Conservation (phyloP, 805 yeast species). For the Kodamaea kaohsiungensis region DNA sequence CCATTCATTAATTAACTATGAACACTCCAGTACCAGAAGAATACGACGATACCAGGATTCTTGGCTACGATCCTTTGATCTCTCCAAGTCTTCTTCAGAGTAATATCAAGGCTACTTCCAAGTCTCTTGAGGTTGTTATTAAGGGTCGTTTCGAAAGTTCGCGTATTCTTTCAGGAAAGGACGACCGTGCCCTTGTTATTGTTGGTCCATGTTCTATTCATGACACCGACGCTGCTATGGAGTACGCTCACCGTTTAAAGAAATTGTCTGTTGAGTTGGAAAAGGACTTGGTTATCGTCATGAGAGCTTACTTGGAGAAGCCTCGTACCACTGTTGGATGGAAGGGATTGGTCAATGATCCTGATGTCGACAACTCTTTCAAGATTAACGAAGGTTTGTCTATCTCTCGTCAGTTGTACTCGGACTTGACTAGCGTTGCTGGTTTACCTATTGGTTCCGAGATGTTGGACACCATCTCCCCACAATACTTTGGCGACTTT, state of each 20-base stretch:
- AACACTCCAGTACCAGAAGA: conserved; percentile 33
- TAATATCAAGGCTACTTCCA: conserved; percentile 68
- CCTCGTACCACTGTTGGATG: conserved; percentile 99
- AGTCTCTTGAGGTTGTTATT: conserved; percentile 62
- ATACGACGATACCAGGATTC: conserved; percentile 72
- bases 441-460: conserved; percentile 95
- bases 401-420: conserved; percentile 81
- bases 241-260: conserved; percentile 73
- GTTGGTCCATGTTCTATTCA: conserved; percentile 98
- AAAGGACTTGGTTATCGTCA: conserved; percentile 77
- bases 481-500: conserved; percentile 90
- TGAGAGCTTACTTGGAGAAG: conserved; percentile 98
- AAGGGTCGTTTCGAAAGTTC: conserved; percentile 79
- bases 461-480: conserved; percentile 97
- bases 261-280: conserved; percentile 67
- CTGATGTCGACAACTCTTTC: conserved; percentile 89
- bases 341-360: conserved; percentile 98
- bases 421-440: conserved; percentile 65
- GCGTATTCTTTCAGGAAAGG: conserved; percentile 68
- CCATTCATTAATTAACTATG: conserved; percentile 3
- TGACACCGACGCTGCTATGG: conserved; percentile 86
- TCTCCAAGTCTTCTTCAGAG: conserved; percentile 90
- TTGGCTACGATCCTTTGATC: conserved; percentile 91
- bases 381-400: conserved; percentile 93
- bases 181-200: conserved; percentile 82